phyloP scores from a whole-genome alignment of 352 stramenopile genomes.

The Globisporangium irregulare region DNA sequence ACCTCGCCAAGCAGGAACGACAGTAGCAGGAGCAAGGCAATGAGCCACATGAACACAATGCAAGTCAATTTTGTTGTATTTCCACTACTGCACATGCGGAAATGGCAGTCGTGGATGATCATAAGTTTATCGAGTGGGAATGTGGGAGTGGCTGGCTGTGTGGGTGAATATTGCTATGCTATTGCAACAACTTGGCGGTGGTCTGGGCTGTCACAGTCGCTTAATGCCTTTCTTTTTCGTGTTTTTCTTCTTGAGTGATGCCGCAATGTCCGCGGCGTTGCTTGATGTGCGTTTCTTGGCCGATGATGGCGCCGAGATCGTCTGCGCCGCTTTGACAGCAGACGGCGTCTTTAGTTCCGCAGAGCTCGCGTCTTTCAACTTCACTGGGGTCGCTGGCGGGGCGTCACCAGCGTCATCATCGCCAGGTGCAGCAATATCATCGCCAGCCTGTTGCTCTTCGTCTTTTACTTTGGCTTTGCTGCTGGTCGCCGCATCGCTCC shows the following conservation, averaged over 20 bases:
- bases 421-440: not conserved
- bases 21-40: not conserved
- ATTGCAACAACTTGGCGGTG: too few species aligned
- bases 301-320: conserved; percentile 18
- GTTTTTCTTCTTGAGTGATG: conserved; percentile 61
- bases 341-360: not conserved
- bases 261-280: conserved; percentile 21
- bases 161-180: not conserved
- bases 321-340: not conserved
- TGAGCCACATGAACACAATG: not conserved
- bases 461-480: conserved; percentile 9
- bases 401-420: not conserved
- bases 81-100: not conserved
- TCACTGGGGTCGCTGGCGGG: conserved; percentile 10
- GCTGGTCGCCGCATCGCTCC: not conserved
- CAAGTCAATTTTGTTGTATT: not conserved
- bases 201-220: conserved; percentile 34
- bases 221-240: conserved; percentile 73
- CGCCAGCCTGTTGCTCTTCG: not conserved
- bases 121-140: conserved; percentile 7
- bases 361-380: not conserved
- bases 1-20: conserved; percentile 1
- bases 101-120: not conserved
- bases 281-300: conserved; percentile 49
- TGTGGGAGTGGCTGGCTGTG: not conserved